Percentiles rank a stretch among this genome's conserved stretches.
Conservation (phyloP, 1,284 basidiomycete species). For the Caloboletus inedulis region DNA sequence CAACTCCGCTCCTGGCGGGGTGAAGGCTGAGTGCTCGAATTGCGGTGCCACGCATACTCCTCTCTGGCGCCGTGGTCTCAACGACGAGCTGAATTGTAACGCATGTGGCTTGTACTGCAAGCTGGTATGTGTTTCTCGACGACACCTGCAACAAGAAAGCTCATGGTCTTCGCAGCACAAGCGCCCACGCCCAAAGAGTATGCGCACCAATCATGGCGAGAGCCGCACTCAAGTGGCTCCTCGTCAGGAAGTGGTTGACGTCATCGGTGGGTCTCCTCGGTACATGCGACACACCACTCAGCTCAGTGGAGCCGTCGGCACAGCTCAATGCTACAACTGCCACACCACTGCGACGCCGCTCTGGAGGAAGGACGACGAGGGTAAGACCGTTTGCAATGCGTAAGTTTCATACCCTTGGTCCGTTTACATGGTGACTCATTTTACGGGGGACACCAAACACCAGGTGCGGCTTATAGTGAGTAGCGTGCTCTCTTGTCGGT, state of each 20-base stretch:
- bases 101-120: constrained; percentile 80
- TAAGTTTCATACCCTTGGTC: constrained; percentile 40
- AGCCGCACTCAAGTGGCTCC: constrained; percentile 51
- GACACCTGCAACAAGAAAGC: too few relatives aligned
- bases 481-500: constrained; percentile 18
- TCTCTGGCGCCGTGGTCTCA: constrained; percentile 75
- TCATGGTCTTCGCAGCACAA: constrained; percentile 53
- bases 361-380: constrained; percentile 89
- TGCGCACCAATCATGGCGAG: constrained; percentile 71
- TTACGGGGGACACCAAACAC: constrained; percentile 1
- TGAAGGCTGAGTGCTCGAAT: constrained; percentile 80
- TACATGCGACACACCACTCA: constrained; percentile 22
- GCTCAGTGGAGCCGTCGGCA: constrained; percentile 30
- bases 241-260: constrained; percentile 51
- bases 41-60: constrained; percentile 82
- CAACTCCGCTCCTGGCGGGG: constrained; percentile 63
- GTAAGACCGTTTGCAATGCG: constrained; percentile 90
- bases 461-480: constrained; percentile 54
- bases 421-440: constrained; percentile 11
- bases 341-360: constrained; percentile 88
- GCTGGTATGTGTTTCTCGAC: constrained; percentile 45
- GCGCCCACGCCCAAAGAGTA: constrained; percentile 77
- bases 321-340: constrained; percentile 85
- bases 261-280: constrained; percentile 45
- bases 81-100: constrained; percentile 82